These are phyloP conservation scores for Stylosanthes scabra DNA, from an alignment of 331 rosid species.

Conservation along the genomic window DNA sequence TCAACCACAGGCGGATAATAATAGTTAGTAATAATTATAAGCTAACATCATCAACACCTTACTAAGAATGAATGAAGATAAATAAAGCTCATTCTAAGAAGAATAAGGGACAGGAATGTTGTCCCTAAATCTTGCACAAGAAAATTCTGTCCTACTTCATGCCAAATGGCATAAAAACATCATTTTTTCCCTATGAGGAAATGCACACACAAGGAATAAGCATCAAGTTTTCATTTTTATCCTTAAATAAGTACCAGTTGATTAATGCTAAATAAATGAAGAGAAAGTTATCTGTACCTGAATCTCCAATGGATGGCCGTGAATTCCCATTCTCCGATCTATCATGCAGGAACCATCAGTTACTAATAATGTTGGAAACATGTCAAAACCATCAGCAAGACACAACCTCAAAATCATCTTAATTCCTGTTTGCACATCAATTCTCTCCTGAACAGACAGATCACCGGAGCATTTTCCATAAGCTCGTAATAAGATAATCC, in stretches of 20 bases:
- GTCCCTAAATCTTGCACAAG: slow-evolving; percentile 15
- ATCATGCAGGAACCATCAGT: slow-evolving; percentile 95
- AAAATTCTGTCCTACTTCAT: slow-evolving; percentile 4
- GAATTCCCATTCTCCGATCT: slow-evolving; percentile 95
- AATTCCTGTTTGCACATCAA: slow-evolving; percentile 93
- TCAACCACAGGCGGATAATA: neutral
- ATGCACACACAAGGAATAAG: slow-evolving; percentile 19
- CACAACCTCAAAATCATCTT: slow-evolving; percentile 85
- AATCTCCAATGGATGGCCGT: slow-evolving; percentile 91
- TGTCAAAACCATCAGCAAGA: slow-evolving; percentile 92
- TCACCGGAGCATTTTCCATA: slow-evolving; percentile 89
- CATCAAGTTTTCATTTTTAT: slow-evolving; percentile 9
- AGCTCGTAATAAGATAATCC: slow-evolving; percentile 87
- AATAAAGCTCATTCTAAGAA: slow-evolving; percentile 30
- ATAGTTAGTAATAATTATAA: neutral
- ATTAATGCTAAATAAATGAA: slow-evolving; percentile 17
- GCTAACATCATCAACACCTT: neutral
- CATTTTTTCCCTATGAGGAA: slow-evolving; percentile 5
- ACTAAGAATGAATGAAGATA: slow-evolving; percentile 20
- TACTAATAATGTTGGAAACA: slow-evolving; percentile 88
- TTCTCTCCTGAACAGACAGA: slow-evolving; percentile 83
- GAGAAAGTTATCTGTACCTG: slow-evolving; percentile 57
- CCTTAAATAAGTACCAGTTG: slow-evolving; percentile 17
- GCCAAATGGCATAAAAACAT: slow-evolving; percentile 1
- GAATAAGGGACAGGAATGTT: slow-evolving; percentile 20